Conservation (phyloP, 805 yeast species). For the Candida silvicultrix region DNA sequence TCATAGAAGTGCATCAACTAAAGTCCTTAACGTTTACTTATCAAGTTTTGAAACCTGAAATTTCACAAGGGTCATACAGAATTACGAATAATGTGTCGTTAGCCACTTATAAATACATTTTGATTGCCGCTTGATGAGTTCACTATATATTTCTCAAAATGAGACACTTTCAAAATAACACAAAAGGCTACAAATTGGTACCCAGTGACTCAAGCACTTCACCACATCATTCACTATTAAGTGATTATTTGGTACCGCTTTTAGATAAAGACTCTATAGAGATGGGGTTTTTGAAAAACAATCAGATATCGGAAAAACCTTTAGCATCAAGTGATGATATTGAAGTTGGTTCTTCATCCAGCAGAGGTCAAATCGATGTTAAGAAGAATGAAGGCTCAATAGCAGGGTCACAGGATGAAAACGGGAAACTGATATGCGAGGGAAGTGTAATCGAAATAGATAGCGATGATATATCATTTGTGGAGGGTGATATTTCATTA, state of each 20-base stretch:
- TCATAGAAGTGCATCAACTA: no score
- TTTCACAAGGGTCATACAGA: no score
- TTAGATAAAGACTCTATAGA: background rate
- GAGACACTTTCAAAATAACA: background rate
- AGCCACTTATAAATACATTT: background rate
- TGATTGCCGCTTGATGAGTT: background rate
- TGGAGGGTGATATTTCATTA: slow-evolving; percentile 21
- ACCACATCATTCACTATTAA: background rate
- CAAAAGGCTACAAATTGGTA: background rate
- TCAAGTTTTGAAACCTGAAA: no score
- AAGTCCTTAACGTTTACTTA: no score
- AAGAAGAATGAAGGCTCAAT: background rate
- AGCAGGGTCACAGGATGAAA: background rate
- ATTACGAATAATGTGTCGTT: no score
- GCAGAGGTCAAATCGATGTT: background rate
- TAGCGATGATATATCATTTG: slow-evolving; percentile 4
- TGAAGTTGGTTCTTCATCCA: background rate
- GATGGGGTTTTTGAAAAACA: background rate
- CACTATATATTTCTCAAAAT: background rate
- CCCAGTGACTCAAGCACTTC: background rate
- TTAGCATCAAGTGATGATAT: background rate
- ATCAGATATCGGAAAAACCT: background rate
- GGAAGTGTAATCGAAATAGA: slow-evolving; percentile 42
- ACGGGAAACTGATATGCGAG: slow-evolving; percentile 38
- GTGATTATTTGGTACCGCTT: no score